Conservation (phyloP, 1,139 yeast genomes). For the Diutina neorugosa region DNA sequence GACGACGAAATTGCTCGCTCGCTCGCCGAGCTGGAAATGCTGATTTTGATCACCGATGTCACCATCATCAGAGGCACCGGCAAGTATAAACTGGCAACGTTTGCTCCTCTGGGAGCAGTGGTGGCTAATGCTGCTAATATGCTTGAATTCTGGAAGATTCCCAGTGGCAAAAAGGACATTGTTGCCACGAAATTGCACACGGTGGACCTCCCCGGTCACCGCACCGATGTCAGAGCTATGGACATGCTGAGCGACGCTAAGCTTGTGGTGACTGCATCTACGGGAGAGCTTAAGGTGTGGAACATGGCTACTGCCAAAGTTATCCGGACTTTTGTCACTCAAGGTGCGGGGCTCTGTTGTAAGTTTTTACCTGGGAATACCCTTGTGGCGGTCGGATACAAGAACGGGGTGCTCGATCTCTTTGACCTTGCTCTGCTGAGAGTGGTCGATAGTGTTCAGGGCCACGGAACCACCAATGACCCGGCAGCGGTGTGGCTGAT, state of each 20-base stretch:
- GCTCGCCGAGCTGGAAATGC: constrained; percentile 41
- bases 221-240: constrained; percentile 77
- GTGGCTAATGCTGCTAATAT: background rate
- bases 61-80: constrained; percentile 41
- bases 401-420: constrained; percentile 72
- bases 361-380: constrained; percentile 88
- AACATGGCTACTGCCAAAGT: constrained; percentile 64
- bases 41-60: constrained; percentile 51
- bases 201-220: constrained; percentile 73
- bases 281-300: constrained; percentile 85
- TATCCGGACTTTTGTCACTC: constrained; percentile 58
- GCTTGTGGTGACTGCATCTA: constrained; percentile 79
- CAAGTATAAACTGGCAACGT: background rate
- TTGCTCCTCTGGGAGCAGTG: background rate
- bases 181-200: constrained; percentile 29
- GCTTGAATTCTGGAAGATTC: background rate
- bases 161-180: background rate
- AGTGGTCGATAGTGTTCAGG: background rate
- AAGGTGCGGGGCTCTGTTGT: constrained; percentile 76
- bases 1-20: constrained; percentile 51
- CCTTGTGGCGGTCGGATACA: constrained; percentile 79
- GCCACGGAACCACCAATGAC: constrained; percentile 16
- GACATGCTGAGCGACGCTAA: constrained; percentile 74
- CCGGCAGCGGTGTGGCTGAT: constrained; percentile 85
- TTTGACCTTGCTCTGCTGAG: constrained; percentile 36